Evolutionary conservation across 805 yeast genomes (phyloP), one percentile per base, ranked within the genome.

Genomic region (Metschnikowia matae): DNA sequence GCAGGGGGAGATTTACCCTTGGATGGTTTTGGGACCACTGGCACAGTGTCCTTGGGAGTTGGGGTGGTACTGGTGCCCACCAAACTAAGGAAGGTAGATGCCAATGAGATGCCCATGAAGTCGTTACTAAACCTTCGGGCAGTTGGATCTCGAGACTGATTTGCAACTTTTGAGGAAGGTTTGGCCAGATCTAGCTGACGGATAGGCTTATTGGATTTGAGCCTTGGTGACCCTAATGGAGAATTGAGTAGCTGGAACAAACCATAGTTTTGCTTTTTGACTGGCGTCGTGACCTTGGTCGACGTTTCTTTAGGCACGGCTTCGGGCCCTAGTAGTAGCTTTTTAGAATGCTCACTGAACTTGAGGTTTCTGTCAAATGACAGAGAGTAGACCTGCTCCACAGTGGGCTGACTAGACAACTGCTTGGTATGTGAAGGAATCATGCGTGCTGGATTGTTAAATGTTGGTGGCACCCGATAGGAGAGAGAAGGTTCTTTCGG

Each of bases 391-490:
- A 66, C 61, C 13, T 67, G 54, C 46, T 68, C 73, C 13, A 69
- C 61, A 2, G 73, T 69, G n/a, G 75, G 54, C 40, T 56, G 54
- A 20, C 48, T 53, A 21, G 55, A 45, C 14, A 47, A 10, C 13
- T 50, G 50, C 34, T 54, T 51, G 31, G 43, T 52, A 34, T 18
- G 55, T 2, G 53, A 32, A 26, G 41, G 31, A 29, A 69, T 61
- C 40, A 54, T 63, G 17, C 62, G 67, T 10, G 65, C 66, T 0
- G 77, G 77, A 51, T 72, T 72, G 48, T 71, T 75, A 54, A 71
- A 71, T 21, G 45, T 32, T 15, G 43, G 43, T 6, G 43, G 43
- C 46, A 65, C 65, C 36, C 53, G 41, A 40, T 32, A 35, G 33
- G 45, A 26, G 15, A 32, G 23, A 11, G 13, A 4, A 31, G 45